A percentile compares a stretch with the other conserved stretches of the same genome.
phyloP scores from a whole-genome alignment of 495 filamentous ascomycete genomes.

The Penicillium ucsense region DNA sequence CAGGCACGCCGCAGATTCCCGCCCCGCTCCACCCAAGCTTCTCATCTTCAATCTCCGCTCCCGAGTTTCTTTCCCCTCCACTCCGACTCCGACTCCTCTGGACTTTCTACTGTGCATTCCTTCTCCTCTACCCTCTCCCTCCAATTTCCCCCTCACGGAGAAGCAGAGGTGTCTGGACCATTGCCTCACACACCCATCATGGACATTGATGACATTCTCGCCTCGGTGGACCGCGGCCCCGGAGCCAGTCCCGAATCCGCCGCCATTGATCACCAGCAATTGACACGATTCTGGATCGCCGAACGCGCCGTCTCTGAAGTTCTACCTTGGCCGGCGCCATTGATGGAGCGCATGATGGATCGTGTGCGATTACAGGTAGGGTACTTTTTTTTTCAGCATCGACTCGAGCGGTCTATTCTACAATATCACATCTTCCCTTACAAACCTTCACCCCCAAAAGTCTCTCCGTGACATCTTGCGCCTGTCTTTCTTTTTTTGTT shows the following conservation, averaged over 20 bases:
- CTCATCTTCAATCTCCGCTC: constrained; percentile 7
- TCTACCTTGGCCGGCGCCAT: constrained; percentile 50
- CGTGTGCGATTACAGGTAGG: constrained; percentile 59
- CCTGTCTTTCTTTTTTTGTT: too few relatives aligned
- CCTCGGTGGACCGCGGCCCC: constrained; percentile 58
- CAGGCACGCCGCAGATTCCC: constrained; percentile 3
- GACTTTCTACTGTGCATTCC: too few relatives aligned
- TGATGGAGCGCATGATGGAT: constrained; percentile 71
- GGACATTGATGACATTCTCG: constrained; percentile 88
- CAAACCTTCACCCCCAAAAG: too few relatives aligned
- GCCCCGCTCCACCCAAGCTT: constrained; percentile 12
- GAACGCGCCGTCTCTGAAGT: constrained; percentile 85
- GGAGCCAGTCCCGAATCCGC: constrained; percentile 44
- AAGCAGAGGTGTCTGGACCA: too few relatives aligned
- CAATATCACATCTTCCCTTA: too few relatives aligned
- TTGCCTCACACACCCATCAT: constrained; percentile 27
- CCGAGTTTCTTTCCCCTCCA: constrained; percentile 6
- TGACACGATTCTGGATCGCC: constrained; percentile 87
- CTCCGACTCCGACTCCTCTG: neutral
- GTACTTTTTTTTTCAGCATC: too few relatives aligned
- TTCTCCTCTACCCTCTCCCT: too few relatives aligned
- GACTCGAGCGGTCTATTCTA: too few relatives aligned
- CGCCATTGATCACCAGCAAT: constrained; percentile 71
- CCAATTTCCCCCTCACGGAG: too few relatives aligned
- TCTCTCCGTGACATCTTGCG: too few relatives aligned